Evolutionary conservation across 2,329 filamentous ascomycete genomes (phyloP).

Genomic region (Grosmannia serpens): DNA sequence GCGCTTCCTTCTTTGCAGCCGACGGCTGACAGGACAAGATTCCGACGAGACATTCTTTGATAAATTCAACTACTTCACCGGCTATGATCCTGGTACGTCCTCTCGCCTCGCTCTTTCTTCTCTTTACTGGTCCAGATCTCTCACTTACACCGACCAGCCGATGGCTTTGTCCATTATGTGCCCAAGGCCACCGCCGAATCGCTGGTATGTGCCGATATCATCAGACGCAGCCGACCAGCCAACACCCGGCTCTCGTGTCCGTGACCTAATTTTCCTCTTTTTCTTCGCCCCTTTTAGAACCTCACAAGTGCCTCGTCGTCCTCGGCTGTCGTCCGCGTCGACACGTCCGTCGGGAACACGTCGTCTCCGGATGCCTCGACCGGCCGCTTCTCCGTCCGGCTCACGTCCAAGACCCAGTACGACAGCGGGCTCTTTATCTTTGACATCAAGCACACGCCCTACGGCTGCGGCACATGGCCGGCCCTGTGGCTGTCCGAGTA

Average conservation of each 20-base stretch:
- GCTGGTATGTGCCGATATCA: conserved; percentile 26
- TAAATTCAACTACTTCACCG: conserved; percentile 40
- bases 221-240: background rate
- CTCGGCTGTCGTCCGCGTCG: conserved; percentile 47
- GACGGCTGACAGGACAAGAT: conserved; percentile 22
- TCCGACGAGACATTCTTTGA: conserved; percentile 40
- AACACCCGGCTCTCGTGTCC: background rate
- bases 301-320: conserved; percentile 46
- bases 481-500: conserved; percentile 53
- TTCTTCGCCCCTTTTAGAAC: conserved; percentile 30
- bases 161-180: conserved; percentile 44
- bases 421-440: conserved; percentile 56
- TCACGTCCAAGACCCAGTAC: conserved; percentile 50
- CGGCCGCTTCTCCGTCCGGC: conserved; percentile 51
- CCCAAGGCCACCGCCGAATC: conserved; percentile 26
- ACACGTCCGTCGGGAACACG: conserved; percentile 41
- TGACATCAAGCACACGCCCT: conserved; percentile 51
- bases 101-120: background rate
- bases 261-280: background rate
- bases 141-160: conserved; percentile 15
- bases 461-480: conserved; percentile 53
- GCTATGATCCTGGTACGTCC: conserved; percentile 33
- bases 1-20: no score
- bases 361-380: conserved; percentile 39
- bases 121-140: background rate